Base-by-base conservation (phyloP, 805 yeast genomes). In the Wickerhamiella allomyrinae region DNA sequence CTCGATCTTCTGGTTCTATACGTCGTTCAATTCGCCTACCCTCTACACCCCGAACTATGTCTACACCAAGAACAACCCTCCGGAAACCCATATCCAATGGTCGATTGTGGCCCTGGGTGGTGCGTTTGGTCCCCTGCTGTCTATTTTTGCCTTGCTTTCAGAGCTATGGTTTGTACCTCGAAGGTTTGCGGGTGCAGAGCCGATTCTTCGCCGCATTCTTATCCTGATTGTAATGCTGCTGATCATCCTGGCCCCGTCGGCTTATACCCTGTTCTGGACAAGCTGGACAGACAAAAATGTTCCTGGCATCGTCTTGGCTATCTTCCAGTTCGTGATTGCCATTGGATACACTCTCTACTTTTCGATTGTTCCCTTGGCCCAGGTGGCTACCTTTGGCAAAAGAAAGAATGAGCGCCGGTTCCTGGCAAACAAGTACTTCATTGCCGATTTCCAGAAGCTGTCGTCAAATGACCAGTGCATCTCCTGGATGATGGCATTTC, bases 1-100 rank as follows among this genome's bases (percentile, higher is more conserved):
- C 31, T 67, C 83, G 1, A 64, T 76, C 25, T 83, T 79, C 57
- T 83, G 94, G 94, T 73, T 75, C 44, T 83, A 76, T 54, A 79
- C 86, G 0, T 57, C 77, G 35, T 71, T 70, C 55, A 80, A 83
- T 55, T 66, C 86, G 0, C 77, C 82, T 1, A 70, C 81, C 0
- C 62, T 83, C 22, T 82, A 79, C 57, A 77, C 85, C 0, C 60
- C 61, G 29, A 61, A 71, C 41, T 80, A 79, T 53, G 63, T 63
- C 40, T 74, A 72, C 31, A 49, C 66, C 37, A 70, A 80, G 51
- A 77, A 73, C 54, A 31, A 49, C 14, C 49, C 50, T 1, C 93
- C 94, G 1, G 66, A 77, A 1, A 45, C 58, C 3, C 77, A 76
- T 42, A 67, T 75, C 0, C 65, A 66, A 14, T 54, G 79, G 19